Conservation (phyloP, 176 grass and related monocot genomes). For the Aegilops bicornis region DNA sequence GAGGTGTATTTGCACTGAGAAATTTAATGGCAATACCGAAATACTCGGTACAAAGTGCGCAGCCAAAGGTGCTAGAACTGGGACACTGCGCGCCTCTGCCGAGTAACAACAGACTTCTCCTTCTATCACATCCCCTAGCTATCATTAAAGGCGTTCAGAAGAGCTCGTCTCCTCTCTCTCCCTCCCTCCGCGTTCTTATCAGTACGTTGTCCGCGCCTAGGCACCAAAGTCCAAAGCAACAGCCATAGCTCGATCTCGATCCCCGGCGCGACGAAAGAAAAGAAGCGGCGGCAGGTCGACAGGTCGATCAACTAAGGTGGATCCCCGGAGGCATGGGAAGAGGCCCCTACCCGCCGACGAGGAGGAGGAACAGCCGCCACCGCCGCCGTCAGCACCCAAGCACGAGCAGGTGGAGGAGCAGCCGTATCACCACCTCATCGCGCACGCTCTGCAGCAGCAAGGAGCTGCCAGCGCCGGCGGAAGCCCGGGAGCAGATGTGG, state of each 20-base stretch:
- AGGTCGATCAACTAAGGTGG: constrained; percentile 52
- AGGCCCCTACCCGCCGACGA: constrained; percentile 70
- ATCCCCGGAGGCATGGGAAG: constrained; percentile 90
- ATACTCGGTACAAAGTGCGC: background rate
- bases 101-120: background rate
- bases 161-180: constrained; percentile 9
- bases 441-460: background rate
- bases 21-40: too few species aligned
- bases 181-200: constrained; percentile 36
- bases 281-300: background rate
- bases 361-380: constrained; percentile 37
- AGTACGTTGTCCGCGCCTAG: background rate
- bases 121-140: background rate
- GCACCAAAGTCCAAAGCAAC: constrained; percentile 25
- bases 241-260: background rate
- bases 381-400: constrained; percentile 12
- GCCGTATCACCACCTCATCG: background rate
- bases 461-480: background rate
- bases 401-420: constrained; percentile 41
- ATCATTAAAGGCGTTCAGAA: constrained; percentile 13
- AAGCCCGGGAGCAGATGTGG: background rate
- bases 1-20: too few species aligned
- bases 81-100: background rate
- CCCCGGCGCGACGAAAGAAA: constrained; percentile 4
- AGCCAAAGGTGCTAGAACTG: constrained; percentile 10